Percentiles rank a stretch among this genome's conserved stretches.
Conservation (phyloP, 164 flowering plant genomes). For the Amborella trichopoda region DNA sequence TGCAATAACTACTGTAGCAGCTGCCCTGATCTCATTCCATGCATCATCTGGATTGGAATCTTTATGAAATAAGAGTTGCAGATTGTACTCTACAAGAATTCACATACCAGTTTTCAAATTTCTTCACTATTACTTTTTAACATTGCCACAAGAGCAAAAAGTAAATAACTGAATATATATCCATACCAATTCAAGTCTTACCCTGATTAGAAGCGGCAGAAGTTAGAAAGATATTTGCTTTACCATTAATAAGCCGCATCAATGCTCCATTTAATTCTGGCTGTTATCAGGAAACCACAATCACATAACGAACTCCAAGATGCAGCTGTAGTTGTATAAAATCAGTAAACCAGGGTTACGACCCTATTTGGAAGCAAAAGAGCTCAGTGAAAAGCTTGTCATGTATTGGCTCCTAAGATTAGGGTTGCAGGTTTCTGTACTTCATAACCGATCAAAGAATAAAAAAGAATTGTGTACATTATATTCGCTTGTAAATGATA, state of each 20-base stretch:
- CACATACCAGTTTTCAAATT: not conserved
- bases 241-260: constrained; percentile 8
- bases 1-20: constrained; percentile 5
- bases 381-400: too few relatives aligned
- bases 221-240: constrained; percentile 5
- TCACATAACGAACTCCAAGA: too few relatives aligned
- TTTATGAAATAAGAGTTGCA: constrained; percentile 7
- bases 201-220: constrained; percentile 8
- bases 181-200: not conserved
- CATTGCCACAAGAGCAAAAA: not conserved
- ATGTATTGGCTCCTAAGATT: too few relatives aligned
- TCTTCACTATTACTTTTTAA: not conserved
- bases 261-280: constrained; percentile 10
- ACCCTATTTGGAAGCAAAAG: too few relatives aligned
- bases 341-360: too few relatives aligned
- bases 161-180: not conserved
- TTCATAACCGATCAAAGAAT: too few relatives aligned
- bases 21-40: constrained; percentile 8
- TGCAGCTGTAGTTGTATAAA: too few relatives aligned
- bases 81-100: constrained; percentile 6
- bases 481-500: too few relatives aligned
- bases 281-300: too few relatives aligned
- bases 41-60: constrained; percentile 5
- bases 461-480: too few relatives aligned
- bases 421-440: too few relatives aligned